Evolutionary conservation across 2,329 filamentous ascomycete species (phyloP), one percentile per base, ranked within the genome.

Genomic region (Periconia macrospinosa): DNA sequence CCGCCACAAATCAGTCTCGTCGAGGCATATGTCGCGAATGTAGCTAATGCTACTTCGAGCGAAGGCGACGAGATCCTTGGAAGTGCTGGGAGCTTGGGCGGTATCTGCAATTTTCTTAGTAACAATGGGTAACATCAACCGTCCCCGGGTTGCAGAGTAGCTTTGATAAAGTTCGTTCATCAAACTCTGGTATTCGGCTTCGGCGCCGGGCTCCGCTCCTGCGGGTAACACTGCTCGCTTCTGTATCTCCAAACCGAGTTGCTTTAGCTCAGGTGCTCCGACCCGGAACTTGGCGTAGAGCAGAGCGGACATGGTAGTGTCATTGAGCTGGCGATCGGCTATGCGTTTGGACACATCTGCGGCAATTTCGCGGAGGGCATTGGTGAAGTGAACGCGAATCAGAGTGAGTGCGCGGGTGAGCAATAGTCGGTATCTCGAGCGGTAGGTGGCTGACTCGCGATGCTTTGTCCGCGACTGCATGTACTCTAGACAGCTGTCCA

Each of bases 401-500:
- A 89, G 78, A 0, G 86, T 88, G 44, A 89, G 76, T 17, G 83
- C 86, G 56, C 86, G 79, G 1, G 86, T 89, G 41, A 97, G 82
- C 13, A 97, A 81, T 0, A 94, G 82, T 55, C 90, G 86, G 72
- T 97, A 97, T 55, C 92, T 86, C 7, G 93, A 91, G 42, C 92
- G 84, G 71, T 97, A 97, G 1, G 89, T 86, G 57, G 92, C 88
- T 2, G 92, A 88, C 72, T 97, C 93, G 58, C 90, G 89, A 70
- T 97, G 96, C 8, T 85, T 86, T 9, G 90, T 84, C 77, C 97
- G 91, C 49, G 85, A 81, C 56, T 90, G 84, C 92, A 97, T 97
- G 69, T 97, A 97, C 30, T 87, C 88, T 62, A 99, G 85, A 71
- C 93, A 99, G 49, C 91, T 86, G 74, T 97, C 92, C 47, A 99